A percentile compares a stretch with the other conserved stretches of the same genome.
Conservation (phyloP, 108 stramenopile species). For the Pseudonitzschia multiseries region DNA sequence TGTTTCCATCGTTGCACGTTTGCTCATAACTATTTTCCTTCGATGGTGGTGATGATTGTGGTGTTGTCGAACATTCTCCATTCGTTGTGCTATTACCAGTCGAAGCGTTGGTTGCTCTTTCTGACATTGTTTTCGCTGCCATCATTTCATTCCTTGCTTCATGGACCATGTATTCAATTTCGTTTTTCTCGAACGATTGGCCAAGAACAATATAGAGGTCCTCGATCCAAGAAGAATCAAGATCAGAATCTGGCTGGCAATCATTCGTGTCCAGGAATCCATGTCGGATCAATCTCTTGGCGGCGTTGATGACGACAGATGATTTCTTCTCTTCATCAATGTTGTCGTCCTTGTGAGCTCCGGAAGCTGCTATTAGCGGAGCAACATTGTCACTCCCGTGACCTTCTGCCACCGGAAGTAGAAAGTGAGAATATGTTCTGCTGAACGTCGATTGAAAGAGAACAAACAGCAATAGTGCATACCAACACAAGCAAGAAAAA, state of each 20-base stretch:
- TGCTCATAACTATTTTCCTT: background rate
- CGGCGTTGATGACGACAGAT: background rate
- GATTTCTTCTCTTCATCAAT: no score
- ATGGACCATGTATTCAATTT: background rate
- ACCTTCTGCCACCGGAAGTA: no score
- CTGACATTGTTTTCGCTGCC: background rate
- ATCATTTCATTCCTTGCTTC: background rate
- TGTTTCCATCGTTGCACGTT: no score
- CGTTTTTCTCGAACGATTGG: background rate
- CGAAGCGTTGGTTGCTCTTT: background rate
- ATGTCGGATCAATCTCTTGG: background rate
- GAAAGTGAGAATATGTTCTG: no score
- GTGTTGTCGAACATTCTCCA: background rate
- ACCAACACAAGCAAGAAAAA: no score
- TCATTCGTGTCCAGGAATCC: background rate
- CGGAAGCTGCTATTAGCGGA: no score
- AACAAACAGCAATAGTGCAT: no score
- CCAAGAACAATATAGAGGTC: background rate
- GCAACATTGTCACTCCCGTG: no score
- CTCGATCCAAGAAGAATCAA: background rate
- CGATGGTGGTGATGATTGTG: background rate
- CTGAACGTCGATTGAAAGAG: no score
- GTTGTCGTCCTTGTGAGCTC: no score
- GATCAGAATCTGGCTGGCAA: background rate
- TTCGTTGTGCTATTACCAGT: background rate